A percentile compares a stretch with the other conserved stretches of the same genome.
These are phyloP conservation scores for Malus orientalis DNA, from an alignment of 306 rosid species.

Conservation along the genomic window DNA sequence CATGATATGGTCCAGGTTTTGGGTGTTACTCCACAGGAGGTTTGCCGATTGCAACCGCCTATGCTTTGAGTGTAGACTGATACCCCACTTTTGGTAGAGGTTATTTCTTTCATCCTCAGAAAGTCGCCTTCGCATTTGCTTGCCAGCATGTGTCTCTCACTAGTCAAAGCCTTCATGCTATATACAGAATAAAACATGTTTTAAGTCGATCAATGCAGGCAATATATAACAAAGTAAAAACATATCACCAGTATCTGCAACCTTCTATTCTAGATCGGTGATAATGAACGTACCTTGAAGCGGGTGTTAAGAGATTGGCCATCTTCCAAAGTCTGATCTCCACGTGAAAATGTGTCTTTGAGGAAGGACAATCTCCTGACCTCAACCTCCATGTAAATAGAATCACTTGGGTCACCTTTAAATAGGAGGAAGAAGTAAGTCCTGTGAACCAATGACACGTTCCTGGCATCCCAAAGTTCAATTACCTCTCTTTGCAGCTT, in stretches of 20 bases:
- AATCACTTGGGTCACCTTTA: constrained; percentile 69
- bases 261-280: background rate
- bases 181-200: background rate
- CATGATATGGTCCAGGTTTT: constrained; percentile 49
- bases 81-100: constrained; percentile 65
- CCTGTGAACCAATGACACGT: constrained; percentile 83
- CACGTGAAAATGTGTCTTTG: constrained; percentile 46
- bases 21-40: constrained; percentile 53
- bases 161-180: constrained; percentile 50
- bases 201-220: background rate
- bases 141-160: constrained; percentile 74
- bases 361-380: constrained; percentile 70
- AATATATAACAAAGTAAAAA: background rate
- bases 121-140: constrained; percentile 58
- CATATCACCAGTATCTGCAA: background rate
- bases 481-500: constrained; percentile 69
- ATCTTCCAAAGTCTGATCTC: constrained; percentile 47
- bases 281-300: constrained; percentile 45
- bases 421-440: constrained; percentile 87
- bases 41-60: constrained; percentile 63
- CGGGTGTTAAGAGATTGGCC: constrained; percentile 44
- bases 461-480: constrained; percentile 75
- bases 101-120: constrained; percentile 52
- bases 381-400: constrained; percentile 87
- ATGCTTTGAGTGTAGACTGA: constrained; percentile 48